phyloP scores from a whole-genome alignment of 2,329 filamentous ascomycete genomes.

The Drechslera avenae region DNA sequence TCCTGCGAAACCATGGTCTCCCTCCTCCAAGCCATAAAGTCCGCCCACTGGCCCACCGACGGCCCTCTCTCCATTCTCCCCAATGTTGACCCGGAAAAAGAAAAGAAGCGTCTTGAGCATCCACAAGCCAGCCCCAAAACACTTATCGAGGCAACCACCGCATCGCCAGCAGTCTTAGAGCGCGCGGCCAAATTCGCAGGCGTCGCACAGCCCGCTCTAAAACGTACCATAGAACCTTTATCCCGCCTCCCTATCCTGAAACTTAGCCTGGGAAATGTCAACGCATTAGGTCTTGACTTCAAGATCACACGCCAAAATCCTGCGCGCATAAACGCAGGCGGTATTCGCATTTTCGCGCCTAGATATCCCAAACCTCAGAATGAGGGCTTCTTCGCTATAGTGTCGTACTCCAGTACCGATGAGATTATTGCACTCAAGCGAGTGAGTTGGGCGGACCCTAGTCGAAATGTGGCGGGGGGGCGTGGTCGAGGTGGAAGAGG shows the following conservation, averaged over 20 bases:
- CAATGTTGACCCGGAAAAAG: constrained; percentile 61
- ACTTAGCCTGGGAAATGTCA: constrained; percentile 65
- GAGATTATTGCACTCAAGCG: constrained; percentile 88
- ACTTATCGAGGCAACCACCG: constrained; percentile 48
- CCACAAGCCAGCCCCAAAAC: constrained; percentile 41
- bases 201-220: constrained; percentile 54
- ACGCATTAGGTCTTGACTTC: constrained; percentile 67
- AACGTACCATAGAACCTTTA: constrained; percentile 64
- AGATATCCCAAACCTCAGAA: constrained; percentile 92
- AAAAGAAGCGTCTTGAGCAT: constrained; percentile 50
- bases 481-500: constrained; percentile 10
- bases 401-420: constrained; percentile 69
- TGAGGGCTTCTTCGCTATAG: constrained; percentile 88
- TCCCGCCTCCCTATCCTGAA: constrained; percentile 71
- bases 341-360: constrained; percentile 82
- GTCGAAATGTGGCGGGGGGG: constrained; percentile 4
- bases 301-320: constrained; percentile 70
- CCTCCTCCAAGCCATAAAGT: constrained; percentile 90
- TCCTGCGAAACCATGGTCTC: constrained; percentile 81
- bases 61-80: constrained; percentile 80
- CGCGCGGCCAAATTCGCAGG: constrained; percentile 55
- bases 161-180: constrained; percentile 34
- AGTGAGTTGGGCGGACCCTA: constrained; percentile 68
- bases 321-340: constrained; percentile 42
- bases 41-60: constrained; percentile 86